Percentiles rank a stretch among this genome's conserved stretches.
phyloP scores from a whole-genome alignment of 129 eudicot genomes.

The Tagetes patula region DNA sequence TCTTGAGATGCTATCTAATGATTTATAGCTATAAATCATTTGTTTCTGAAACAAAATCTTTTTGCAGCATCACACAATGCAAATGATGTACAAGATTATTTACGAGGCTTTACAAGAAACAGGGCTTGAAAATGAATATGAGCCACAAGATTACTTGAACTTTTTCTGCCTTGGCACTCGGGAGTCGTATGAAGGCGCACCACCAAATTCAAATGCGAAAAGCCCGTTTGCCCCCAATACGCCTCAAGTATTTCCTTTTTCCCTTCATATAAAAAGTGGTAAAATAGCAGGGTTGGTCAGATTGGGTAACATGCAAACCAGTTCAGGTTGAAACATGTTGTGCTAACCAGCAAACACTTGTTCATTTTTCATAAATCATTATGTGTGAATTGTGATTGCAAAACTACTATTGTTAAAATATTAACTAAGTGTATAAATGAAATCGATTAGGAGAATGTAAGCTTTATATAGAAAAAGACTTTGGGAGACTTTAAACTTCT shows the following conservation, averaged over 20 bases:
- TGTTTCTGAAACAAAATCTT: background rate
- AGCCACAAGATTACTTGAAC: slow-evolving; percentile 42
- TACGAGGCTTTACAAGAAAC: slow-evolving; percentile 80
- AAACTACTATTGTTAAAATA: background rate
- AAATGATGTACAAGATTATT: slow-evolving; percentile 85
- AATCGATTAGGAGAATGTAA: background rate
- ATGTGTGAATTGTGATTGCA: background rate
- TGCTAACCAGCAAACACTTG: background rate
- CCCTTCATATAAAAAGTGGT: background rate
- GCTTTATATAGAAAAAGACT: background rate
- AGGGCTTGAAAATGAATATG: slow-evolving; percentile 34
- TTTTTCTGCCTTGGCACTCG: slow-evolving; percentile 43
- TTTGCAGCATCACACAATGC: slow-evolving; percentile 66
- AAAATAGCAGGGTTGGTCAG: background rate
- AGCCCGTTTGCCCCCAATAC: slow-evolving; percentile 12
- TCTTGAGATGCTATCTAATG: background rate
- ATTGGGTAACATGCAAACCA: background rate
- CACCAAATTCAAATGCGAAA: slow-evolving; percentile 26
- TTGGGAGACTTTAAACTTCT: background rate
- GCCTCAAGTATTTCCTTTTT: slow-evolving; percentile 24
- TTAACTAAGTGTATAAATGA: background rate
- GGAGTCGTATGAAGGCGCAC: slow-evolving; percentile 26
- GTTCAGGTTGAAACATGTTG: background rate
- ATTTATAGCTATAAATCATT: background rate
- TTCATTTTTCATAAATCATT: too few relatives aligned